These are phyloP conservation scores for Arthrobotrys pseudoclavata DNA, from an alignment of 2,329 filamentous ascomycete genomes.

Conservation along the genomic window DNA sequence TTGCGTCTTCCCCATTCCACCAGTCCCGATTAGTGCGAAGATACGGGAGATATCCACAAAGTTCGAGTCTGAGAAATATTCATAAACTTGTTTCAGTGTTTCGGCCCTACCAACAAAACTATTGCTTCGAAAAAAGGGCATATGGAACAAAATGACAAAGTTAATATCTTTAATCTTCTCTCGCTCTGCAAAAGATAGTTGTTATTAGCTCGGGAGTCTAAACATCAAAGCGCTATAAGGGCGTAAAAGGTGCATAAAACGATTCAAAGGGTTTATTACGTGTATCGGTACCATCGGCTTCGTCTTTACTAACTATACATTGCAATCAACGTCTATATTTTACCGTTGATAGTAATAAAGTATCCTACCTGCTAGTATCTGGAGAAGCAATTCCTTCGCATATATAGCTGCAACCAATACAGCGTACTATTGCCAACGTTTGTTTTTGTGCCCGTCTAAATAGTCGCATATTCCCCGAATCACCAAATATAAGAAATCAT, in stretches of 20 bases:
- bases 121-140: constrained; percentile 21
- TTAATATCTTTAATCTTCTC: neutral
- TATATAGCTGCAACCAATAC: constrained; percentile 22
- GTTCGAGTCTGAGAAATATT: constrained; percentile 14
- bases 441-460: constrained; percentile 33
- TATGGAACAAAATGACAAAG: constrained; percentile 5
- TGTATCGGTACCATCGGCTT: neutral
- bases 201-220: neutral
- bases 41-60: neutral
- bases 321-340: constrained; percentile 1
- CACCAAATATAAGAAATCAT: constrained; percentile 25
- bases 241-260: neutral
- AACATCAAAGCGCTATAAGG: neutral
- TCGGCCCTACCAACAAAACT: constrained; percentile 32
- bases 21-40: constrained; percentile 9
- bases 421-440: constrained; percentile 30
- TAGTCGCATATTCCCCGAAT: constrained; percentile 39
- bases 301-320: constrained; percentile 12
- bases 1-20: constrained; percentile 29
- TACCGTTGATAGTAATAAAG: neutral
- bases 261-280: neutral
- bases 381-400: constrained; percentile 26
- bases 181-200: neutral
- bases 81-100: constrained; percentile 3
- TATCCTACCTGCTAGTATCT: constrained; percentile 13